Percentiles rank a stretch among this genome's conserved stretches.
Conservation (phyloP, 2,329 filamentous ascomycete genomes). For the Myriosclerotinia curreyana region DNA sequence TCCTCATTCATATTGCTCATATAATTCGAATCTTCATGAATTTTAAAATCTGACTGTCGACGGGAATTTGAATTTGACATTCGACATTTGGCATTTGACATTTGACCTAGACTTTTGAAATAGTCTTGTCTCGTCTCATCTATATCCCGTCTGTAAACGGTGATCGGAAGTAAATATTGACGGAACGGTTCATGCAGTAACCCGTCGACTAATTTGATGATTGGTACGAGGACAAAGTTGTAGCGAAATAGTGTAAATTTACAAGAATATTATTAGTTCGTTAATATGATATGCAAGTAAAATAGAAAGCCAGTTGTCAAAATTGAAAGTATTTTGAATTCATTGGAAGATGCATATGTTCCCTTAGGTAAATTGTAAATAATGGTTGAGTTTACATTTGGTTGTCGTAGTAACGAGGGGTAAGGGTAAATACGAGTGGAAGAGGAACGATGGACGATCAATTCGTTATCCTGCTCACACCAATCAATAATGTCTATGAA, state of each 20-base stretch:
- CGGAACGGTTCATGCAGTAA: slow-evolving; percentile 34
- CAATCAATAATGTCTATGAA: no score
- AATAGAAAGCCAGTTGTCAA: background rate
- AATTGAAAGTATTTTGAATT: background rate
- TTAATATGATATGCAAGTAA: background rate
- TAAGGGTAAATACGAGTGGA: background rate
- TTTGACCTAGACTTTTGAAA: no score
- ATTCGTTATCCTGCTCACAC: no score
- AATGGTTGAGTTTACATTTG: background rate
- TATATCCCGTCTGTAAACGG: background rate
- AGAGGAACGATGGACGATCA: background rate
- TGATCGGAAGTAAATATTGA: slow-evolving; percentile 29
- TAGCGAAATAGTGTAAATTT: background rate
- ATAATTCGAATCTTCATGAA: slow-evolving; percentile 37
- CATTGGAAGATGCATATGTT: slow-evolving; percentile 5
- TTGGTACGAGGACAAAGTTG: slow-evolving; percentile 14
- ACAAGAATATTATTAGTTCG: background rate
- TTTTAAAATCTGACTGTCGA: slow-evolving; percentile 32
- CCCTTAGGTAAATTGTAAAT: background rate
- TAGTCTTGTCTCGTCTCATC: background rate
- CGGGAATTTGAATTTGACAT: slow-evolving; percentile 19
- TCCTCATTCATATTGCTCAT: slow-evolving; percentile 26
- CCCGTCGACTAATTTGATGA: slow-evolving; percentile 23
- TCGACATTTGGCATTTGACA: background rate
- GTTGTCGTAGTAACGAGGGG: slow-evolving; percentile 16